Evolutionary conservation across 805 yeast species (phyloP), one percentile per base, ranked within the genome.

Genomic region (Hagleromyces aurorensis): DNA sequence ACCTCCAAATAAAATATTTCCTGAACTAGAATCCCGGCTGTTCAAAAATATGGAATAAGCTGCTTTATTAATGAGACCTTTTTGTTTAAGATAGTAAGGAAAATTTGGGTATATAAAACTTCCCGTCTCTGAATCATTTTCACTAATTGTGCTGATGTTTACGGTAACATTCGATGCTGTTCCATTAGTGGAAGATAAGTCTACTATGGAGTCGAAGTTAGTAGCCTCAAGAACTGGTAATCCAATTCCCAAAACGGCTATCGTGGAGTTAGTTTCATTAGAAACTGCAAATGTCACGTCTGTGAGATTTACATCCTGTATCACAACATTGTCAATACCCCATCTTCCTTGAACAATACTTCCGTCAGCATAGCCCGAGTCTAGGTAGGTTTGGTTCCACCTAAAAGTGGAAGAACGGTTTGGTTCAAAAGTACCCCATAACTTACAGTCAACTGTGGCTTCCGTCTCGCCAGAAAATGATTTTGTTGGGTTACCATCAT

Each of bases 201-300:
- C 19, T n/a, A n/a, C n/a, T n/a, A n/a, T n/a, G n/a, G n/a, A n/a
- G n/a, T n/a, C n/a, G n/a, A n/a, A n/a, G 37, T 62, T 59, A 1
- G 87, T 78, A 3, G 72, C 62, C 53, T 85, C 94, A 30, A 81
- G 64, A 9, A 75, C 80, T 6, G 70, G 58, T 25, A 79, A 63
- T 7, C 89, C 89, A 38, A 81, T 72, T 16, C 87, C 86, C 25
- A 81, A 56, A 15, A 82, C 89, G 32, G 91, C 87, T 26, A 55
- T 53, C 6, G 72, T 53, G 3, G 87, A 73, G 37, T 73, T 71
- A 1, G 83, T 70, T 21, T 56, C 53, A 46, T 73, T 72, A 3
- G 81, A 91, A 13, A 84, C 72, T 2, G 93, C 96, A 53, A 86
- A 69, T 5, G 84, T 71, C 19, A 79, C 58, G 33, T 64, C 59